phyloP scores from a whole-genome alignment of 768 basidiomycete species.

The Lactarius indigo region DNA sequence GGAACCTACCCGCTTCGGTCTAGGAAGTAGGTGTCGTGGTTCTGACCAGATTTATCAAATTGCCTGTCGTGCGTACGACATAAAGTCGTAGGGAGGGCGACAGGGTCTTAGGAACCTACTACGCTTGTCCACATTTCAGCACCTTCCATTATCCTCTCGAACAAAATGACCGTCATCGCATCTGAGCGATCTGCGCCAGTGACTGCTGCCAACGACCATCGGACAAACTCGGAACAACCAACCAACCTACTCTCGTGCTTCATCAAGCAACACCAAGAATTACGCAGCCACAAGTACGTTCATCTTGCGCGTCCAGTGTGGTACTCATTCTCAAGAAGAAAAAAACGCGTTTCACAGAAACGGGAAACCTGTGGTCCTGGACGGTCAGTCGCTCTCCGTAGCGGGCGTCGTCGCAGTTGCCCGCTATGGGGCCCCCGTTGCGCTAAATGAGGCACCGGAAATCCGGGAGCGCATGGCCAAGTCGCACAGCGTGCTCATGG shows the following conservation, averaged over 20 bases:
- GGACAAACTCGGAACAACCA: neutral
- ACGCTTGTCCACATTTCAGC: neutral
- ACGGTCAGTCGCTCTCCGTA: constrained; percentile 69
- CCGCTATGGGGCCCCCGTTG: constrained; percentile 52
- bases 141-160: neutral
- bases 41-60: neutral
- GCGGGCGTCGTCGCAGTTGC: constrained; percentile 76
- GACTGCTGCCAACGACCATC: neutral
- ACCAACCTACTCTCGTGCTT: constrained; percentile 51
- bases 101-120: no score
- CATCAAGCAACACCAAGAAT: constrained; percentile 55
- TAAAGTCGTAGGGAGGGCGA: neutral
- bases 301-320: neutral
- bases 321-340: neutral
- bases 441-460: constrained; percentile 46
- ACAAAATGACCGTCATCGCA: constrained; percentile 4
- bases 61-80: neutral
- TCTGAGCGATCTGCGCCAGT: neutral
- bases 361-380: constrained; percentile 61
- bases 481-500: constrained; percentile 58
- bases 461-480: constrained; percentile 53
- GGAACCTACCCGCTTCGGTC: neutral
- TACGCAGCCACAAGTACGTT: constrained; percentile 60
- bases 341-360: constrained; percentile 37
- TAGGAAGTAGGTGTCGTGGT: neutral